Evolutionary conservation across 805 yeast genomes (phyloP).

Genomic region (Pichia membranifaciens): DNA sequence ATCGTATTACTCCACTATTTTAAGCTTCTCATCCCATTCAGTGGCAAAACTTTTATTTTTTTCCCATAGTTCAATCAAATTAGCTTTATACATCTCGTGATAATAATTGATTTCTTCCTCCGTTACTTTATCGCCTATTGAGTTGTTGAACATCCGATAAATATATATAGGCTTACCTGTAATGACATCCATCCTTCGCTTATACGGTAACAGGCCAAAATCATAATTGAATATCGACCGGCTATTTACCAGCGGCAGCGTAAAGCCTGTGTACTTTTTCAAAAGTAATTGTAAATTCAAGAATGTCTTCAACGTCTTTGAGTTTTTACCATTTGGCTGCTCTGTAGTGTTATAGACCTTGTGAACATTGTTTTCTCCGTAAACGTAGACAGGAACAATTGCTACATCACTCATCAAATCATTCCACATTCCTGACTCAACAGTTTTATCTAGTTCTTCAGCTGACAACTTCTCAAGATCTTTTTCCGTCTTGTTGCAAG

Average conservation of each 20-base stretch:
- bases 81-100: conserved; percentile 65
- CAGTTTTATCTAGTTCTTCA: conserved; percentile 1
- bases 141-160: conserved; percentile 20
- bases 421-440: conserved; percentile 10
- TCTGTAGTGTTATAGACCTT: conserved; percentile 33
- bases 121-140: conserved; percentile 27
- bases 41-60: conserved; percentile 53
- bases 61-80: conserved; percentile 56
- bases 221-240: conserved; percentile 90
- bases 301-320: conserved; percentile 27
- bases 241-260: conserved; percentile 87
- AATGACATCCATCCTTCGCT: conserved; percentile 74
- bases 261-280: conserved; percentile 69
- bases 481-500: conserved; percentile 19
- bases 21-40: conserved; percentile 42
- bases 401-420: conserved; percentile 51
- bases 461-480: not conserved
- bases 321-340: conserved; percentile 15
- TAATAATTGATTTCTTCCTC: conserved; percentile 56
- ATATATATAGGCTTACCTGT: conserved; percentile 56
- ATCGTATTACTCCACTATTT: conserved; percentile 36
- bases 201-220: conserved; percentile 82
- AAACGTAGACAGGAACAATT: conserved; percentile 82
- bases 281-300: conserved; percentile 66
- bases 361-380: conserved; percentile 75